These are phyloP conservation scores for Coniochaeta ligniaria DNA, from an alignment of 2,329 filamentous ascomycete species.

Conservation along the genomic window DNA sequence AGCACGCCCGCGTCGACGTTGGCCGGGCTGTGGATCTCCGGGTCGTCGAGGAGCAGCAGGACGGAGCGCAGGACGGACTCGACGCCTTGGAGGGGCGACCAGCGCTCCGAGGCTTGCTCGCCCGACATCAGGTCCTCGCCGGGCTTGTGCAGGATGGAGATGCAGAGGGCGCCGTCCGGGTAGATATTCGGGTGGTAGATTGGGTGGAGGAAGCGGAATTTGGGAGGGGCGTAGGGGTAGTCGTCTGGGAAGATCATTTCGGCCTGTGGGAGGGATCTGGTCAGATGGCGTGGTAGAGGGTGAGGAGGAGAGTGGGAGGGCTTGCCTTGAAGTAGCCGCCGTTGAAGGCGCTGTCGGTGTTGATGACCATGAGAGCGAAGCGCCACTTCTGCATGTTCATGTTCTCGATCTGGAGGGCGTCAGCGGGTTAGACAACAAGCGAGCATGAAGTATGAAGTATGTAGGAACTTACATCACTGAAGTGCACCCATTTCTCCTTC, in stretches of 20 bases:
- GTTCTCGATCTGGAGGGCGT: conserved; percentile 27
- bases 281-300: neutral
- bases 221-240: conserved; percentile 84
- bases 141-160: conserved; percentile 89
- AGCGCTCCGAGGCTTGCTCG: conserved; percentile 82
- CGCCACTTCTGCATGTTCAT: conserved; percentile 85
- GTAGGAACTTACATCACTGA: conserved; percentile 56
- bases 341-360: conserved; percentile 85
- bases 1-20: conserved; percentile 90
- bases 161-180: conserved; percentile 82
- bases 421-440: neutral
- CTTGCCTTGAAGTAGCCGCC: conserved; percentile 79
- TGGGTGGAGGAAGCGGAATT: conserved; percentile 73
- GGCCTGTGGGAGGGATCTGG: conserved; percentile 38
- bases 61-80: conserved; percentile 93
- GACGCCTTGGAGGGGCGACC: conserved; percentile 88
- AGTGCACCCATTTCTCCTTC: conserved; percentile 90
- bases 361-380: conserved; percentile 84
- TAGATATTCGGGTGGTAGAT: conserved; percentile 95
- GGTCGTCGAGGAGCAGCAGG: conserved; percentile 84
- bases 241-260: conserved; percentile 82
- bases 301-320: neutral
- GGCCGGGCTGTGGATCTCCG: conserved; percentile 86
- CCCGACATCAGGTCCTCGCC: conserved; percentile 92
- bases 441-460: neutral